phyloP scores from a whole-genome alignment of 2,329 filamentous ascomycete species.

The Hymenoscyphus scutula region DNA sequence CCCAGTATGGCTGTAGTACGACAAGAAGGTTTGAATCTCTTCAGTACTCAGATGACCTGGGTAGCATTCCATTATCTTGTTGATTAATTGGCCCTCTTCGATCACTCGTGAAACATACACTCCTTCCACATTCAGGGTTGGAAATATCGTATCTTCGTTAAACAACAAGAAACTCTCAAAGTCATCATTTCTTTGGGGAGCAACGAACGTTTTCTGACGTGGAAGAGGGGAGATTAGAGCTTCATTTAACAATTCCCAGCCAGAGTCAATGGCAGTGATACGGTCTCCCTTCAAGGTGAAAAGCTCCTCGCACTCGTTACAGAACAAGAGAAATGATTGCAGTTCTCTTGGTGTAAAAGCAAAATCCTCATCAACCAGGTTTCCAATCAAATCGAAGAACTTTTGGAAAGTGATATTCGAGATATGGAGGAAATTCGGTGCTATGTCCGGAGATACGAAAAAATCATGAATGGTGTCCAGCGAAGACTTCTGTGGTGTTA shows the following conservation, averaged over 20 bases:
- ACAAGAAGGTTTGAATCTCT: neutral
- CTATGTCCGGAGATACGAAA: slow-evolving; percentile 12
- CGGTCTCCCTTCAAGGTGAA: slow-evolving; percentile 2
- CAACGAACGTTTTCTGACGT: neutral
- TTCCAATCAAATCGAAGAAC: neutral
- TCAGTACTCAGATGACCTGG: neutral
- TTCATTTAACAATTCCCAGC: slow-evolving; percentile 12
- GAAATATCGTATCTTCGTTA: slow-evolving; percentile 7
- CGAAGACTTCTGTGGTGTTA: neutral
- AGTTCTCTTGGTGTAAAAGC: slow-evolving; percentile 7
- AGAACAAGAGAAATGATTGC: slow-evolving; percentile 8
- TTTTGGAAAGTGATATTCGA: neutral
- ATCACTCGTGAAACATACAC: neutral
- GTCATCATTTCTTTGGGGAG: neutral
- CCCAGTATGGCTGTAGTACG: neutral
- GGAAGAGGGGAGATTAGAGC: slow-evolving; percentile 1
- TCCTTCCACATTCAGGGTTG: neutral
- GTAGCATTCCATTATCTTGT: neutral
- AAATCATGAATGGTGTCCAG: slow-evolving; percentile 7
- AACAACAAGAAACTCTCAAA: slow-evolving; percentile 1
- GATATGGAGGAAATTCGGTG: slow-evolving; percentile 10
- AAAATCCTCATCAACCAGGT: slow-evolving; percentile 5
- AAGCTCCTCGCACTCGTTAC: slow-evolving; percentile 2
- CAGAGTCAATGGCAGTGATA: neutral
- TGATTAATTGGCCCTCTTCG: neutral